Conservation (phyloP, 2,329 filamentous ascomycete genomes). For the Talaromyces pinophilus region DNA sequence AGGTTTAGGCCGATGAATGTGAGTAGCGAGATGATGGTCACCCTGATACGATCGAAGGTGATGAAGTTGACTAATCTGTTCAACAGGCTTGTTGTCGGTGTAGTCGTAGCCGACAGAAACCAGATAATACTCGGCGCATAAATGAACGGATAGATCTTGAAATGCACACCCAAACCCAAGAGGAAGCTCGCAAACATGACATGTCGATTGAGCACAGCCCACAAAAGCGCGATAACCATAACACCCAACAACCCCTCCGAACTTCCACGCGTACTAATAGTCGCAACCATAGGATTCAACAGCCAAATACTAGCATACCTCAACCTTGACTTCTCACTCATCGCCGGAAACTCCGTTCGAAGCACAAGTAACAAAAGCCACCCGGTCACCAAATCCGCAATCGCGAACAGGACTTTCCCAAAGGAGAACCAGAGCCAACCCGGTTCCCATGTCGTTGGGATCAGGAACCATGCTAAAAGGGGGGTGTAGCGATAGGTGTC, state of each 20-base stretch:
- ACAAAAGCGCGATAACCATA: constrained; percentile 78
- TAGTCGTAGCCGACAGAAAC: constrained; percentile 36
- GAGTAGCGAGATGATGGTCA: constrained; percentile 61
- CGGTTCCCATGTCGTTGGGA: constrained; percentile 68
- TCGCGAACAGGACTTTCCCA: constrained; percentile 83
- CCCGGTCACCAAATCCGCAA: constrained; percentile 80
- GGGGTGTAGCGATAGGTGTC: constrained; percentile 98
- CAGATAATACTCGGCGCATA: constrained; percentile 67
- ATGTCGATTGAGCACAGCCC: constrained; percentile 70
- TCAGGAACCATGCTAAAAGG: constrained; percentile 83
- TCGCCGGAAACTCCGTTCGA: constrained; percentile 40
- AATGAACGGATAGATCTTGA: constrained; percentile 98
- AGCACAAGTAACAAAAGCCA: constrained; percentile 69
- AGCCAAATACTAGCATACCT: constrained; percentile 87
- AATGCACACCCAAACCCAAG: constrained; percentile 83
- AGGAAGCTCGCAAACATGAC: constrained; percentile 69
- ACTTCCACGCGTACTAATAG: constrained; percentile 92
- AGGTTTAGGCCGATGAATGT: constrained; percentile 75
- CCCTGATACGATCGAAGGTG: constrained; percentile 40
- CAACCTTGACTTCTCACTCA: constrained; percentile 60
- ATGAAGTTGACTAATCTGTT: constrained; percentile 36
- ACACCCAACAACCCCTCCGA: constrained; percentile 88
- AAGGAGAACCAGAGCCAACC: constrained; percentile 69
- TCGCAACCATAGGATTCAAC: constrained; percentile 96
- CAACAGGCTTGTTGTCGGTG: constrained; percentile 18